Evolutionary conservation across 108 stramenopile genomes (phyloP), one percentile per base, ranked within the genome.

Genomic region (Skeletonema marinoi): DNA sequence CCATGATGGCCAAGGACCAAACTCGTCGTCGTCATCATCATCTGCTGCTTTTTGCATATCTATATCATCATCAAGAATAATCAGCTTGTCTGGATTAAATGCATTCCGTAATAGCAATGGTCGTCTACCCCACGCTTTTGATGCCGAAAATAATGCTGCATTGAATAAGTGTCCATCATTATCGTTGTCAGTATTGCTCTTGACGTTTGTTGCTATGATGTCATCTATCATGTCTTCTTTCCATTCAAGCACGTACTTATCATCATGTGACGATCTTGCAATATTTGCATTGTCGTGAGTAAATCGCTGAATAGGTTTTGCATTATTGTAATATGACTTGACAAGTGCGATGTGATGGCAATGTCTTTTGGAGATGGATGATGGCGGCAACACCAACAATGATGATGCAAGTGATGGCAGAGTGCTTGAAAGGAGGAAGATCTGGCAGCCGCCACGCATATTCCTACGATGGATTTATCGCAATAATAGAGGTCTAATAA

Each of bases 91-190:
- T 19, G 77, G 31, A 61, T 80, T 74, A 84, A 92, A 91, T 36
- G 90, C 91, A 6, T 73, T 60, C 65, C 84, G 78, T 39, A 92
- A 59, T 8, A 94, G 63, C 32, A 92, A 69, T 16, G 93, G 93
- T 25, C 82, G 70, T 25, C 73, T 68, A 32, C 89, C 89, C 93
- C 93, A 94, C 60, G 78, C 73, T 33, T 82, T 72, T 17, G 75
- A 82, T 8, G 70, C 60, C 7, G 75, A 74, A 68, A 82, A 82
- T 17, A 66, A 6, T 10, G 39, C 19, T 60, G 35, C 62, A 17
- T 31, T 70, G 59, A 75, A 74, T 16, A 56, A 25, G 25, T 56
- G 54, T 56, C 54, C 54, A 25, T 56, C 54, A 56, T 17, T 17
- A 50, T 46, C 44, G 3, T 46, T 3, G 44, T n/a, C 44, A n/a